Evolutionary conservation across 2,329 filamentous ascomycete species (phyloP).

Genomic region (Claviceps sp.): DNA sequence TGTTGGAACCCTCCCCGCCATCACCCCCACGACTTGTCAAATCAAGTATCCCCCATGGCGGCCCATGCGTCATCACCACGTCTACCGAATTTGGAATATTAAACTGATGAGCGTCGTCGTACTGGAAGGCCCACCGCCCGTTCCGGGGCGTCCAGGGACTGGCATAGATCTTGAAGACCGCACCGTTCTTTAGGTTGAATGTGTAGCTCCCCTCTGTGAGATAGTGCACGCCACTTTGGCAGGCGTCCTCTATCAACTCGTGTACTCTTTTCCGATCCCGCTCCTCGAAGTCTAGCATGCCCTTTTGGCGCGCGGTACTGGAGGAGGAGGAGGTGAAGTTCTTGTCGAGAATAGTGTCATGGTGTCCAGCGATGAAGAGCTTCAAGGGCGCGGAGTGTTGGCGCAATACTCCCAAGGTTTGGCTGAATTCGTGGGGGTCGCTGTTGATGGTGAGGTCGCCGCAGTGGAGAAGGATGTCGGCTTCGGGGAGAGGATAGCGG

Average conservation of each 20-base stretch:
- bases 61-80: constrained; percentile 41
- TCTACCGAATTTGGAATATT: constrained; percentile 24
- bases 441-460: constrained; percentile 36
- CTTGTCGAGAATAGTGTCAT: constrained; percentile 32
- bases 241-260: constrained; percentile 24
- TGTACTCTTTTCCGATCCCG: constrained; percentile 10
- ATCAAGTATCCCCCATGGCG: constrained; percentile 39
- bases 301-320: too few relatives aligned
- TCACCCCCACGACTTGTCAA: not conserved
- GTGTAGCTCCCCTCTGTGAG: constrained; percentile 34
- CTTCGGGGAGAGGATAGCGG: constrained; percentile 18
- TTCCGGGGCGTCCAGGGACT: constrained; percentile 37
- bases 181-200: constrained; percentile 36
- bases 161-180: constrained; percentile 34
- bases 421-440: constrained; percentile 24
- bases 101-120: constrained; percentile 26
- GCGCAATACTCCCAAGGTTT: constrained; percentile 28
- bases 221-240: constrained; percentile 28
- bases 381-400: constrained; percentile 34
- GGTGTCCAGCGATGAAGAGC: constrained; percentile 41
- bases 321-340: too few relatives aligned
- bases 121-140: constrained; percentile 35
- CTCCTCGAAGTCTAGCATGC: too few relatives aligned
- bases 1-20: too few relatives aligned
- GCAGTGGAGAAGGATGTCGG: constrained; percentile 38